Percentiles rank a stretch among this genome's conserved stretches.
phyloP scores from a whole-genome alignment of 78 protist genomes.

The Dictyostelium brefeldianum region DNA sequence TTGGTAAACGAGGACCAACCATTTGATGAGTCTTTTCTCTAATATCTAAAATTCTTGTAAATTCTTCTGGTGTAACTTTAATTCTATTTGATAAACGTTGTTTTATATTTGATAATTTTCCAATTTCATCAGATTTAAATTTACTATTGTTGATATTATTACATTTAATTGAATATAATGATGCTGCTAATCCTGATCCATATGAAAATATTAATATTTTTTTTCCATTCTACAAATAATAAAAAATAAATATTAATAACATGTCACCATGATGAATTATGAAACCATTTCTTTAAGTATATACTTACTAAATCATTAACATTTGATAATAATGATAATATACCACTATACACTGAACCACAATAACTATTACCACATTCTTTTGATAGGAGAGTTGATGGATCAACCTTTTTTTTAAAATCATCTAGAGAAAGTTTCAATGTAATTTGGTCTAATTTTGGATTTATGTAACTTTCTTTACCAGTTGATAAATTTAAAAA shows the following conservation, averaged over 20 bases:
- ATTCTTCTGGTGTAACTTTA: constrained; percentile 64
- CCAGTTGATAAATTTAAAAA: constrained; percentile 4
- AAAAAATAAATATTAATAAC: neutral
- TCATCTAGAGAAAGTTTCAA: constrained; percentile 58
- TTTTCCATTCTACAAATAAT: constrained; percentile 61
- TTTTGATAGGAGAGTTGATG: constrained; percentile 73
- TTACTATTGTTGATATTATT: constrained; percentile 15
- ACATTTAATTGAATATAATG: constrained; percentile 90
- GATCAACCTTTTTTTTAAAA: constrained; percentile 63
- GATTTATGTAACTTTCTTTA: constrained; percentile 52
- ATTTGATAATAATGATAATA: constrained; percentile 89
- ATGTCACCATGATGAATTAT: too few relatives aligned
- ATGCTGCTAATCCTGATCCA: constrained; percentile 97
- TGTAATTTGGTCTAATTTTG: constrained; percentile 17
- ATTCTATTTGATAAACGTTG: constrained; percentile 76
- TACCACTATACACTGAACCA: constrained; percentile 94
- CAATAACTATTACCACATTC: constrained; percentile 96
- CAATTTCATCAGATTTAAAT: constrained; percentile 50
- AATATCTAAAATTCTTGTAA: constrained; percentile 56
- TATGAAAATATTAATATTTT: constrained; percentile 93
- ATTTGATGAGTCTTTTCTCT: constrained; percentile 56
- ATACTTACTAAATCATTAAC: constrained; percentile 32
- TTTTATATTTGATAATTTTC: constrained; percentile 26
- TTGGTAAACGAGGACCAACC: constrained; percentile 60
- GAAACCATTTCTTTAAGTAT: too few relatives aligned